Conservation (phyloP, 2,329 filamentous ascomycete genomes). For the Acarospora socialis region DNA sequence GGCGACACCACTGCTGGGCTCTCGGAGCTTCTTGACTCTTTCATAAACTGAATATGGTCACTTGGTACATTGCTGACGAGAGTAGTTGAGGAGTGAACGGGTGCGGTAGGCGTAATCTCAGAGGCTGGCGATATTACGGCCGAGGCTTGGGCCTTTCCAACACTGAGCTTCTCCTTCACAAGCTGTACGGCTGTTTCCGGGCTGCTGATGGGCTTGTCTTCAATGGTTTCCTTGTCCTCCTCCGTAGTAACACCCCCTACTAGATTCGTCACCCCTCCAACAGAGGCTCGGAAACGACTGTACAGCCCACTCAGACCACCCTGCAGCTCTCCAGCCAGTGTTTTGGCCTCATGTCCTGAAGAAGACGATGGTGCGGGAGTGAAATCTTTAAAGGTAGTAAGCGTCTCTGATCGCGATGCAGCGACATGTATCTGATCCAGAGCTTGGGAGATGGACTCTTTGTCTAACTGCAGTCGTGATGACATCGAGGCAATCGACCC, state of each 20-base stretch:
- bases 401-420: conserved; percentile 67
- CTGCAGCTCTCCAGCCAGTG: conserved; percentile 58
- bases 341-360: conserved; percentile 50
- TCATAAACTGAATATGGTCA: too few species aligned
- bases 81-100: too few species aligned
- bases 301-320: conserved; percentile 83
- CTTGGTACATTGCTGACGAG: too few species aligned
- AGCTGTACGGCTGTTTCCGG: not conserved
- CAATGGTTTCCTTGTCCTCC: conserved; percentile 17
- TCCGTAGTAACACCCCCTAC: conserved; percentile 23
- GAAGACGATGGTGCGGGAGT: conserved; percentile 51
- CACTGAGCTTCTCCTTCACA: too few species aligned
- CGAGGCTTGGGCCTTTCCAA: too few species aligned
- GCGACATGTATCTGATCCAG: conserved; percentile 80
- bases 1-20: not conserved
- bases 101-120: too few species aligned
- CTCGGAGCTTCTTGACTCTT: not conserved
- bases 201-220: conserved; percentile 12
- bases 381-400: conserved; percentile 93
- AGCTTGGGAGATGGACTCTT: conserved; percentile 59
- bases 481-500: conserved; percentile 37
- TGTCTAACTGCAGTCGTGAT: conserved; percentile 43
- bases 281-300: conserved; percentile 66
- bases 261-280: conserved; percentile 52
- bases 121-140: too few species aligned